Evolutionary conservation across 1,284 basidiomycete species (phyloP), one percentile per base, ranked within the genome.

Genomic region (Cryptococcus wingfieldii): DNA sequence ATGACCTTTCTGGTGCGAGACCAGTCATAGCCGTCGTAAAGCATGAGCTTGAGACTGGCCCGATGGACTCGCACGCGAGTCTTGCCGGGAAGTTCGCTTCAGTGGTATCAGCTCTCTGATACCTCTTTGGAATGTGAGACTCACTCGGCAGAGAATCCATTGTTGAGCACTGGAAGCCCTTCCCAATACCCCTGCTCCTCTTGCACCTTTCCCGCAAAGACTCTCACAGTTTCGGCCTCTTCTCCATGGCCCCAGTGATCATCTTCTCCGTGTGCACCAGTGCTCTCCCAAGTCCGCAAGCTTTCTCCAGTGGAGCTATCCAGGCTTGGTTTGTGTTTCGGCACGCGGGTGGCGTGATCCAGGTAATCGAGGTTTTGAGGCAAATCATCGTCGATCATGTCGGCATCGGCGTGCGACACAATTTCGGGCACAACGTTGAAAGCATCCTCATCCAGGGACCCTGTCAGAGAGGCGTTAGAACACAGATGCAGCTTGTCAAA

Each of bases 1-100:
- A 98, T 90, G 5, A 84, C 84, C 71, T 83, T 86, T 47, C 93
- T 85, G 2, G 95, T 98, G 41, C 83, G 81, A 1, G 75, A 76
- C 93, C 95, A 98, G 70, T 98, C 96, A 68, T 93, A 98, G 1
- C 95, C 93, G 56, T 93, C 90, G 68, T 94, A 88, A 6, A 98
- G 80, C 56, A 85, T 81, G 37, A 96, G 68, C 0, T 81, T 82
- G 39, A 89, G 72, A 58, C 87, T 80, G 47, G 82, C 84, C 49
- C 87, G 77, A 46, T 83, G 80, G 2, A 89, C 64, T 19, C 83
- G 81, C 38, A 90, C 68, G 28, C 66, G 61, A 3, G 59, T 31
- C 51, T 60, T 63, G 50, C 64, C 61, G 38, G 60, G 19, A 3
- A 52, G 54, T 4, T 62, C 63, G 23, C 66, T 67, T 23, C 23